These are phyloP conservation scores for Ascocoryne sarcoides DNA, from an alignment of 2,329 filamentous ascomycete species.

Conservation along the genomic window DNA sequence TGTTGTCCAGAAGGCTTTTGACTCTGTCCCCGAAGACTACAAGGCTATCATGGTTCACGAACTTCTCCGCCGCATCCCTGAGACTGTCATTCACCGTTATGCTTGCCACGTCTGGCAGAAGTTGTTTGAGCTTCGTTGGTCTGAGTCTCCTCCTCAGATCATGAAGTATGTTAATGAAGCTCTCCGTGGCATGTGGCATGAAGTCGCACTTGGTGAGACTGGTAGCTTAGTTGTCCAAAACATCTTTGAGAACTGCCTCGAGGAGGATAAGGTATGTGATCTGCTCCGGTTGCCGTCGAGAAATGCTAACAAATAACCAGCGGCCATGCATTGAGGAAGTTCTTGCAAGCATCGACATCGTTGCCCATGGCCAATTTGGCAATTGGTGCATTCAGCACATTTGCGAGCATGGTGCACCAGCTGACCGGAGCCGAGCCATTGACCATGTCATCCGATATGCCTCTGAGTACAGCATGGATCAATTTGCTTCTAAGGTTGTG, in stretches of 20 bases:
- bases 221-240: conserved; percentile 98
- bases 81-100: conserved; percentile 97
- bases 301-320: conserved; percentile 38
- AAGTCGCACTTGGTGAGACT: conserved; percentile 93
- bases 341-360: conserved; percentile 86
- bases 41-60: conserved; percentile 99
- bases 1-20: conserved; percentile 97
- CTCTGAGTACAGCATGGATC: conserved; percentile 96
- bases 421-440: conserved; percentile 85
- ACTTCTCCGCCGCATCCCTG: conserved; percentile 84
- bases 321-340: conserved; percentile 97
- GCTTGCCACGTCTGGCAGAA: conserved; percentile 99
- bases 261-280: conserved; percentile 81
- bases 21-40: conserved; percentile 94
- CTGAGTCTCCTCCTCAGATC: conserved; percentile 87
- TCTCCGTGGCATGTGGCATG: conserved; percentile 94
- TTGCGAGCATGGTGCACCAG: conserved; percentile 87
- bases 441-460: conserved; percentile 93
- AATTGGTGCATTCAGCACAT: conserved; percentile 99
- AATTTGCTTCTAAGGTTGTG: conserved; percentile 97
- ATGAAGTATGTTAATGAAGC: conserved; percentile 98
- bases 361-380: conserved; percentile 94
- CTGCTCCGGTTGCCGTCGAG: neutral
- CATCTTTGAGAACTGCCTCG: conserved; percentile 98
- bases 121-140: conserved; percentile 95